A percentile compares a stretch with the other conserved stretches of the same genome.
These are phyloP conservation scores for Cladobotryum mycophilum DNA, from an alignment of 2,329 filamentous ascomycete genomes.

Conservation along the genomic window DNA sequence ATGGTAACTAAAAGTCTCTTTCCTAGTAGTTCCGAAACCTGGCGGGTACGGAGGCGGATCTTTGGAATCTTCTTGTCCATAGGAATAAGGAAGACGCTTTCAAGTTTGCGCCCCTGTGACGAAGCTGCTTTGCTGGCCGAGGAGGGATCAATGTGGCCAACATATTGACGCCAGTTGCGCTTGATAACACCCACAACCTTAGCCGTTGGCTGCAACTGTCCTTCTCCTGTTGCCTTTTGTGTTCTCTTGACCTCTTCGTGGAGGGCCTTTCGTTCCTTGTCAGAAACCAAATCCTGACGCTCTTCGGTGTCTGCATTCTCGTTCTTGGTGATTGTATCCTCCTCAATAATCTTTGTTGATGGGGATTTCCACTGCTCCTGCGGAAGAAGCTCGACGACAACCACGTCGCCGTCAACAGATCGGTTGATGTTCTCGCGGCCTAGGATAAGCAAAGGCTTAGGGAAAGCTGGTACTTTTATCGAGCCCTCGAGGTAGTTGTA, in stretches of 20 bases:
- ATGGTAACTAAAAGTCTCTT: conserved; percentile 91
- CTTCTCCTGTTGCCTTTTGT: conserved; percentile 70
- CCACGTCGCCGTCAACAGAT: conserved; percentile 83
- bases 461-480: conserved; percentile 82
- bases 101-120: conserved; percentile 74
- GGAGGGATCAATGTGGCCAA: conserved; percentile 86
- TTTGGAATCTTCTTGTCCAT: conserved; percentile 99
- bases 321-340: conserved; percentile 84
- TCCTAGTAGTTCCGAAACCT: conserved; percentile 80
- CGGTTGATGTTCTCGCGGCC: conserved; percentile 96
- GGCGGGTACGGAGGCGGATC: conserved; percentile 85
- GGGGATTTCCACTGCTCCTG: conserved; percentile 96
- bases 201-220: conserved; percentile 80
- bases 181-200: conserved; percentile 88
- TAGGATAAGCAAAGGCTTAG: conserved; percentile 79
- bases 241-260: conserved; percentile 87
- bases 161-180: conserved; percentile 96
- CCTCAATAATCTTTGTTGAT: conserved; percentile 91
- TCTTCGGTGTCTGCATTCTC: conserved; percentile 87
- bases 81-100: conserved; percentile 89
- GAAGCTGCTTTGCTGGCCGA: conserved; percentile 66
- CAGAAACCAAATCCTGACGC: conserved; percentile 70
- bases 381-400: conserved; percentile 87
- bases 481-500: conserved; percentile 98
- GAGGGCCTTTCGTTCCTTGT: conserved; percentile 76